Evolutionary conservation across 2,329 filamentous ascomycete species (phyloP).

Genomic region (Ophiocordyceps camponoti-floridani): DNA sequence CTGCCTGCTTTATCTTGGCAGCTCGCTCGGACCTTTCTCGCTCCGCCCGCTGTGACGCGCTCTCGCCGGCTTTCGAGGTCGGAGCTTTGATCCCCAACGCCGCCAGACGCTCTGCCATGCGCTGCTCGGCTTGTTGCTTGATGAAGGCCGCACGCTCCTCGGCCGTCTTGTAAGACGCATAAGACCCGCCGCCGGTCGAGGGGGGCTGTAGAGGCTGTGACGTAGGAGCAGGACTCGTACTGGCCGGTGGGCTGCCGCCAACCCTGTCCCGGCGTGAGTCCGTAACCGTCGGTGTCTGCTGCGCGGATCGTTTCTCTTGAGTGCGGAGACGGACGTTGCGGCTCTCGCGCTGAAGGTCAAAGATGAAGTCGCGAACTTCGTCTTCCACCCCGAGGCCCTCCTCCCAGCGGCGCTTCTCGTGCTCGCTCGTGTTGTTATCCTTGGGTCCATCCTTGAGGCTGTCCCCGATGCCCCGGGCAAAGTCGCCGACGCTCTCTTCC

Average conservation of each 20-base stretch:
- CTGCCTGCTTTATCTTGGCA: constrained; percentile 71
- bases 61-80: constrained; percentile 57
- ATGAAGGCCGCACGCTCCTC: constrained; percentile 93
- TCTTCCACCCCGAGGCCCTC: constrained; percentile 93
- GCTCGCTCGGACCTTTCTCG: constrained; percentile 77
- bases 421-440: constrained; percentile 61
- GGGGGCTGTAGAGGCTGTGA: constrained; percentile 26
- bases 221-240: constrained; percentile 36
- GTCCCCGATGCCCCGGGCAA: constrained; percentile 69
- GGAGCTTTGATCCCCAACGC: constrained; percentile 81
- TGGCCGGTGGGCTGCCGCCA: constrained; percentile 24
- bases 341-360: constrained; percentile 78
- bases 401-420: constrained; percentile 88
- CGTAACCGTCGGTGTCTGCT: constrained; percentile 20
- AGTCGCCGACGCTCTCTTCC: constrained; percentile 86
- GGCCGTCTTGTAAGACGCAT: constrained; percentile 72
- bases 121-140: constrained; percentile 89
- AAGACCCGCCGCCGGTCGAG: constrained; percentile 42
- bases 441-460: constrained; percentile 66
- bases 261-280: constrained; percentile 21
- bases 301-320: constrained; percentile 34
- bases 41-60: constrained; percentile 66
- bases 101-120: constrained; percentile 90
- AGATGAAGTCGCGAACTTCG: constrained; percentile 94
- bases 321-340: constrained; percentile 51